Percentiles rank a stretch among this genome's conserved stretches.
phyloP scores from a whole-genome alignment of 2,329 filamentous ascomycete species.

The Coleophoma cylindrospora region DNA sequence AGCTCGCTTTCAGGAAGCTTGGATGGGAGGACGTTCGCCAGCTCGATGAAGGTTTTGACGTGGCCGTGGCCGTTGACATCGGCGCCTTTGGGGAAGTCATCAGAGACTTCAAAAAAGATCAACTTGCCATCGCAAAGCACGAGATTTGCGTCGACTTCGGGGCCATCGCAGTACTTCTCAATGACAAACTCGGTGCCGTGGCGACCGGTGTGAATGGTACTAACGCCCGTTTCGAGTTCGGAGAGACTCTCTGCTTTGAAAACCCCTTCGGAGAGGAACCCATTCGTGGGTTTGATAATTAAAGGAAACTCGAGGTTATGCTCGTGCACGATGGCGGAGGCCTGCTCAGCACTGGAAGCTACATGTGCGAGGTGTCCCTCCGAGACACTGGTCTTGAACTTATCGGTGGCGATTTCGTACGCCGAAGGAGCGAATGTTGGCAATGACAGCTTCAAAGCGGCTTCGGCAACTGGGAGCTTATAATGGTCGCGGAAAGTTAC shows the following conservation, averaged over 20 bases:
- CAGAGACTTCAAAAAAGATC: slow-evolving; percentile 33
- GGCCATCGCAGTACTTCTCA: slow-evolving; percentile 34
- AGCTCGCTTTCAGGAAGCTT: not conserved
- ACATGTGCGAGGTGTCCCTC: slow-evolving; percentile 13
- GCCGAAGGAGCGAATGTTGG: slow-evolving; percentile 24
- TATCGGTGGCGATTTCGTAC: slow-evolving; percentile 25
- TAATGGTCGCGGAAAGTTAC: slow-evolving; percentile 29
- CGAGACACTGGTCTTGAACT: slow-evolving; percentile 21
- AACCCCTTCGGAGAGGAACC: not conserved
- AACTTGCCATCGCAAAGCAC: slow-evolving; percentile 32
- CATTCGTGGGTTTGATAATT: slow-evolving; percentile 4
- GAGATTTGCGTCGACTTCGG: slow-evolving; percentile 37
- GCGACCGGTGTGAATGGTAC: not conserved
- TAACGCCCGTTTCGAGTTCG: slow-evolving; percentile 1
- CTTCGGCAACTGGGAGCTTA: slow-evolving; percentile 23
- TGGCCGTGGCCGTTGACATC: slow-evolving; percentile 10
- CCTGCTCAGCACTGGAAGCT: slow-evolving; percentile 1
- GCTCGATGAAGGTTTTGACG: not conserved
- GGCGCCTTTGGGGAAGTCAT: slow-evolving; percentile 31
- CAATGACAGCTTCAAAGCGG: slow-evolving; percentile 26
- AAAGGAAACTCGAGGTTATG: slow-evolving; percentile 13
- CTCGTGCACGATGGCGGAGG: slow-evolving; percentile 11
- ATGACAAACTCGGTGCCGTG: slow-evolving; percentile 27
- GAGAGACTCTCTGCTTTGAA: slow-evolving; percentile 14
- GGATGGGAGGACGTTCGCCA: not conserved